Conservation (phyloP, 2,329 filamentous ascomycete genomes). For the Xylaria sp. region DNA sequence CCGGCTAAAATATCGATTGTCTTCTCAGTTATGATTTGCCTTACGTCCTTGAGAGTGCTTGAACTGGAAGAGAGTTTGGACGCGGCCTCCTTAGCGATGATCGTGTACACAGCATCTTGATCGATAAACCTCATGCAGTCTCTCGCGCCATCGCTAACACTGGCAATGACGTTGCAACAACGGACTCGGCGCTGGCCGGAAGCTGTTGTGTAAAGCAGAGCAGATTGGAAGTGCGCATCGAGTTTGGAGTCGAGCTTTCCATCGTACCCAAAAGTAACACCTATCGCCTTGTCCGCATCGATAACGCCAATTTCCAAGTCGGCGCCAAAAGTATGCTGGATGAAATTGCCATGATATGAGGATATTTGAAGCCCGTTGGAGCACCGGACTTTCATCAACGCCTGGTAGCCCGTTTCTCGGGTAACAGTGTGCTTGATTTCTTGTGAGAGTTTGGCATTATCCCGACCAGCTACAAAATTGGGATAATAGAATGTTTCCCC, state of each 20-base stretch:
- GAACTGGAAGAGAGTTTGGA: conserved; percentile 80
- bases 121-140: conserved; percentile 94
- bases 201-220: conserved; percentile 92
- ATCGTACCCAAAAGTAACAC: conserved; percentile 92
- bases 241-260: conserved; percentile 97
- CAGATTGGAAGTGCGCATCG: conserved; percentile 97
- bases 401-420: conserved; percentile 93
- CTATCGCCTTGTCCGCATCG: conserved; percentile 92
- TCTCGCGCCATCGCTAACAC: conserved; percentile 84
- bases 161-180: conserved; percentile 93
- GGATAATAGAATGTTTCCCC: conserved; percentile 97
- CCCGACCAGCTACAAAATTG: conserved; percentile 90
- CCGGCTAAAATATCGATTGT: conserved; percentile 91
- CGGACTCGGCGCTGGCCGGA: conserved; percentile 88
- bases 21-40: conserved; percentile 85
- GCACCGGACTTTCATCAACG: conserved; percentile 97
- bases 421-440: conserved; percentile 89
- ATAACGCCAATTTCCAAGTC: conserved; percentile 94
- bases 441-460: conserved; percentile 82
- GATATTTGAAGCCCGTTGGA: conserved; percentile 95
- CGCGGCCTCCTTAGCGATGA: conserved; percentile 93
- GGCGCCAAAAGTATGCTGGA: conserved; percentile 93
- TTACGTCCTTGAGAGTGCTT: conserved; percentile 83
- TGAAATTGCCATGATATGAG: conserved; percentile 95
- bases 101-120: conserved; percentile 88